Evolutionary conservation across 768 basidiomycete species (phyloP).

Genomic region (Hericium rajendrae): DNA sequence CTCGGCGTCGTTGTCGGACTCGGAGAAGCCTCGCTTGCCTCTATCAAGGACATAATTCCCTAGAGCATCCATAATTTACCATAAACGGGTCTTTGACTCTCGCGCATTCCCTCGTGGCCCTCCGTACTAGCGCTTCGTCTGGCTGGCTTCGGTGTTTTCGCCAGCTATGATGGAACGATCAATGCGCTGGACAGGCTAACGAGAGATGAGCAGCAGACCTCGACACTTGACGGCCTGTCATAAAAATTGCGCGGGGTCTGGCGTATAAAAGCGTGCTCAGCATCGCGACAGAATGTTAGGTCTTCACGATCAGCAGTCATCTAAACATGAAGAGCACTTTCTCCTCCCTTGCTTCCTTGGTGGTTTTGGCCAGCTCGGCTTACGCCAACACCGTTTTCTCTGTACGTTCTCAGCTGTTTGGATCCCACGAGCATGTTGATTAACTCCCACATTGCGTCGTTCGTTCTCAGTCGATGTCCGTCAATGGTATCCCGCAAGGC

Average conservation of each 20-base stretch:
- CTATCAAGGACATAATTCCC: not conserved
- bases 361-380: not conserved
- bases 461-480: slow-evolving; percentile 31
- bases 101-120: not conserved
- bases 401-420: not conserved
- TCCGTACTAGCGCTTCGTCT: not conserved
- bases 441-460: not conserved
- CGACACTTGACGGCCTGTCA: not conserved
- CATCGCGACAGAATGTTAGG: not conserved
- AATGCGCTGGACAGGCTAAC: not conserved
- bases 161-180: not conserved
- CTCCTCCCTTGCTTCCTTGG: not conserved
- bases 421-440: not conserved
- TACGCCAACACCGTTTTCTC: not conserved
- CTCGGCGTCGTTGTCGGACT: not conserved
- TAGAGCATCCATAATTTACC: not conserved
- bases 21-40: not conserved
- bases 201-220: not conserved
- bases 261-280: not conserved
- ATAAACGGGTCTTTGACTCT: not conserved
- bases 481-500: slow-evolving; percentile 43
- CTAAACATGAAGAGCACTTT: not conserved
- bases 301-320: not conserved
- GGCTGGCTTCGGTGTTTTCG: not conserved
- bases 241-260: not conserved